Evolutionary conservation across 495 filamentous ascomycete genomes (phyloP), one percentile per base, ranked within the genome.

Genomic region (Pyrenopolyporus hunteri): DNA sequence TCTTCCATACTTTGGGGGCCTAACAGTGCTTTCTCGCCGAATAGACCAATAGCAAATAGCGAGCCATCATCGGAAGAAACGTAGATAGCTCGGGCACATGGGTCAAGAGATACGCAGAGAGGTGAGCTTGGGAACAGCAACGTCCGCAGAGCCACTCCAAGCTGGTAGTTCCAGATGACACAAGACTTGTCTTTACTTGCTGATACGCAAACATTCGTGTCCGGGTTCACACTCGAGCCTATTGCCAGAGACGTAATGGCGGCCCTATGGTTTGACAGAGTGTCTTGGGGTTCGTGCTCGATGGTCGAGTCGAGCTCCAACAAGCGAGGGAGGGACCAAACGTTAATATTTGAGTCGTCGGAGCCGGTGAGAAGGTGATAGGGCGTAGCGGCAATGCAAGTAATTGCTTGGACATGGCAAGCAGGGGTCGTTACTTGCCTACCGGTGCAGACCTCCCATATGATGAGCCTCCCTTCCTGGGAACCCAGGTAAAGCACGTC

Each of bases 371-470:
- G 80, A 45, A 97, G 77, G 71, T 94, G 89, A 63, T 86, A 89
- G 37, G 85, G 86, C 37, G 84, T 89, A 29, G 86, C 83, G 16
- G 85, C 87, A 22, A 97, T 80, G 62, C 85, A 85, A 11, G 90
- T 91, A 6, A 96, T 87, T 26, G 87, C 79, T 71, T 96, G 92
- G 28, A 98, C 82, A 79, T 98, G 94, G 42, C 90, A 87, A 50
- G 89, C 83, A 7, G 89, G 85, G n/a, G 94, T 96, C 13, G 89
- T 88, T 42, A 96, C 83, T 76, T 92, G 88, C 67, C 94, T 83
- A 26, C 93, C 94, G 22, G 91, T 95, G 59, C 86, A 88, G 69
- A 94, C 91, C 89, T 98, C 94, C 94, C 94, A 98, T 8, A 95
- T 72, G 66, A 95, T 88, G 53, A 98, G 69, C 46, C 92, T 85